These are phyloP conservation scores for Multifurca ochricompacta DNA, from an alignment of 768 basidiomycete genomes.

Conservation along the genomic window DNA sequence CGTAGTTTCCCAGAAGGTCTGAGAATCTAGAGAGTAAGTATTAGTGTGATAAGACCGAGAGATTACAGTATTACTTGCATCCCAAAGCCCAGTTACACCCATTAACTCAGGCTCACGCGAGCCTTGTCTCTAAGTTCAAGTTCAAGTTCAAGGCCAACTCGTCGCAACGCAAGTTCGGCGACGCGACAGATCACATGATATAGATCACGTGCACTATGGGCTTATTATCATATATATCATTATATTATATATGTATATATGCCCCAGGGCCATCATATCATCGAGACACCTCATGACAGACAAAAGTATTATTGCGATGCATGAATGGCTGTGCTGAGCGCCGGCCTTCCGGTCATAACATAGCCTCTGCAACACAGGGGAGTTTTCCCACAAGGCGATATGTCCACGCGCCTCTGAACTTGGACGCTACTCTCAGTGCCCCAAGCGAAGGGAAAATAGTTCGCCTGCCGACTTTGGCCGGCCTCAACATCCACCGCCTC, in stretches of 20 bases:
- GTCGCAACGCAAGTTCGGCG: no score
- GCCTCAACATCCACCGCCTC: constrained; percentile 64
- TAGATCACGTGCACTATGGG: not conserved
- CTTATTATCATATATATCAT: no score
- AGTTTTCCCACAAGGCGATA: constrained; percentile 66
- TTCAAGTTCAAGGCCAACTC: not conserved
- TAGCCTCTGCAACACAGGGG: constrained; percentile 67
- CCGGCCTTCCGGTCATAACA: constrained; percentile 77
- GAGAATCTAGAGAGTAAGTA: constrained; percentile 39
- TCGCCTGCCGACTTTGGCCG: constrained; percentile 57
- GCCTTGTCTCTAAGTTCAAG: no score
- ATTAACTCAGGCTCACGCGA: no score
- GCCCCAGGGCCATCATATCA: no score
- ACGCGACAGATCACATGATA: not conserved
- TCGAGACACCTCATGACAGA: no score
- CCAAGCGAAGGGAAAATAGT: constrained; percentile 75
- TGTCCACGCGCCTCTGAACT: constrained; percentile 45
- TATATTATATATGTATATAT: no score
- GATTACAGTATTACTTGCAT: constrained; percentile 4
- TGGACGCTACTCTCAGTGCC: constrained; percentile 35
- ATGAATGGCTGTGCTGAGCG: constrained; percentile 25
- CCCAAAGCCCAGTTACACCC: constrained; percentile 21
- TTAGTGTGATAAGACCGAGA: constrained; percentile 21
- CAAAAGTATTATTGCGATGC: no score
- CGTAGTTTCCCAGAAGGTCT: constrained; percentile 63